These are phyloP conservation scores for Peronospora belbahrii DNA, from an alignment of 352 stramenopile species.

Conservation along the genomic window DNA sequence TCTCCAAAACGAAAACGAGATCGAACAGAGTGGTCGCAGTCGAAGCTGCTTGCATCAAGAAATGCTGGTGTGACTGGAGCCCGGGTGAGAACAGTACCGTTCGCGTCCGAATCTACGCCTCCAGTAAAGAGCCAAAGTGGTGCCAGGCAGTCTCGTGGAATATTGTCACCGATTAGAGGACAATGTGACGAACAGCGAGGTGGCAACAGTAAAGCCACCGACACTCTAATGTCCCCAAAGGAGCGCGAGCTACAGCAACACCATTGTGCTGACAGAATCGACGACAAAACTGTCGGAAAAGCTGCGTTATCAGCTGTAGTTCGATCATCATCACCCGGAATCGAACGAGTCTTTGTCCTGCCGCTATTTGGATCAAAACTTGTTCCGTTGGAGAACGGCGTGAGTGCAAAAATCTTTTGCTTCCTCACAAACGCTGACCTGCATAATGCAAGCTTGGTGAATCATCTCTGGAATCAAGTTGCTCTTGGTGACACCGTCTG, in stretches of 20 bases:
- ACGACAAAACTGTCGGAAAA: conserved; percentile 1
- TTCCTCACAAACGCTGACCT: conserved; percentile 70
- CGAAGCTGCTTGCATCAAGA: conserved; percentile 28
- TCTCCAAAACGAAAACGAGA: conserved; percentile 45
- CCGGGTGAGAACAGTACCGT: conserved; percentile 11
- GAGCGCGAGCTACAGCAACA: conserved; percentile 9
- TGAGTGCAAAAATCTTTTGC: conserved; percentile 57
- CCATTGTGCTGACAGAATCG: not conserved
- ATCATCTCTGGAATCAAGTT: conserved; percentile 73
- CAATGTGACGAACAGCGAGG: conserved; percentile 9
- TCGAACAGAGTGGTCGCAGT: conserved; percentile 42
- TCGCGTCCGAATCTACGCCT: conserved; percentile 13
- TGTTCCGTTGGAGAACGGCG: conserved; percentile 49
- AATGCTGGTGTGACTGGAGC: not conserved
- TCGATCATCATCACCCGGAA: conserved; percentile 6
- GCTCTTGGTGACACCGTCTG: conserved; percentile 62
- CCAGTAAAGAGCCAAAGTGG: conserved; percentile 10
- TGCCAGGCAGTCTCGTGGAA: conserved; percentile 2
- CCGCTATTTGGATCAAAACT: conserved; percentile 60
- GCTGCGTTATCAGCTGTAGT: conserved; percentile 19
- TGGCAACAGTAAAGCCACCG: not conserved
- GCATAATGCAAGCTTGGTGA: conserved; percentile 84
- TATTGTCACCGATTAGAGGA: conserved; percentile 18
- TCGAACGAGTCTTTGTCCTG: conserved; percentile 47
- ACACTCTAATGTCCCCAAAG: conserved; percentile 6